Base-by-base conservation (phyloP, 768 basidiomycete species). In the Clathrus columnatus region DNA sequence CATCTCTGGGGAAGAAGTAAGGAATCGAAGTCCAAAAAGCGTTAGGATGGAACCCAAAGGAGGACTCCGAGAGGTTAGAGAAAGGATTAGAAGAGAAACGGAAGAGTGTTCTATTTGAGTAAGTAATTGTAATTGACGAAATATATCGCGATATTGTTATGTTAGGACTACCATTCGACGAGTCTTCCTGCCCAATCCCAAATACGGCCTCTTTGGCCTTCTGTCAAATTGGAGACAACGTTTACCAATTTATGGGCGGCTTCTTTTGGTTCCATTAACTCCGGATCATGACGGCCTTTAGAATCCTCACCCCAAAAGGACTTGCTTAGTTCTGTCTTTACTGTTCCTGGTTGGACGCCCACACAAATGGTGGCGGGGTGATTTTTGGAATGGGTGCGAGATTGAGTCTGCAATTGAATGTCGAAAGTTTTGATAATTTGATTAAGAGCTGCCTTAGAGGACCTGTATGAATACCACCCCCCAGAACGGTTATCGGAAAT, bases 31-130 rank as follows among this genome's bases (percentile, higher is more conserved):
- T 67, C 89, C 89, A 6, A 79, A 78, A 54, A 72, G 79, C 57
- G 82, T 91, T 30, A 85, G 81, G 64, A 75, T 73, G 24, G 86
- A 89, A 63, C 76, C 72, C n/a, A 36, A 36, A 5, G 85, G 87
- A 28, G 87, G 88, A 0, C 72, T 91, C 61, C 76, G 89, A 36
- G 80, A 87, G 65, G 88, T 91, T 28, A 73, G 88, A 56, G 89
- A 91, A 68, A 83, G 87, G 63, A 87, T 91, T 64, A 77, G 87
- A 62, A 73, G 76, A 60, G 89, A 91, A 71, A 70, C 91, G 62
- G 87, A 90, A 69, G 20, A 36, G 36, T 36, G 36, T 18, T 32
- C 54, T 45, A 48, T 28, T 14, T 27, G 5, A 32, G 18, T 6
- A 14, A 14, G 46, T 14, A 24, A 14, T 48, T 48, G 2, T 14